Conservation (phyloP, 2,329 filamentous ascomycete species). For the Aureobasidium lini region DNA sequence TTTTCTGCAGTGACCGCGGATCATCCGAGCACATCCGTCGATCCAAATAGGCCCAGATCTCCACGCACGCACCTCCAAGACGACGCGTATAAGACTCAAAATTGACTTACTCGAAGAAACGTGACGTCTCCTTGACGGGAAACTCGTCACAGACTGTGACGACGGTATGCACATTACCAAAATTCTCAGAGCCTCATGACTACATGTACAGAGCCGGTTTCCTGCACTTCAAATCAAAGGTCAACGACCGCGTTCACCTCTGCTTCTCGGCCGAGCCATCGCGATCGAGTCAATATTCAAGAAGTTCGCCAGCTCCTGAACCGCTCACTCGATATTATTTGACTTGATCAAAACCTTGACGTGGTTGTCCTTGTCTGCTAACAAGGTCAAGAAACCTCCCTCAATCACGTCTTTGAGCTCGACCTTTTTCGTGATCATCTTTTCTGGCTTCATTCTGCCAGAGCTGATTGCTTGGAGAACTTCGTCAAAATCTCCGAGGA, state of each 20-base stretch:
- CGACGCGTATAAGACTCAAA: background rate
- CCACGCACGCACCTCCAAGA: background rate
- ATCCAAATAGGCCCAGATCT: background rate
- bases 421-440: constrained; percentile 45
- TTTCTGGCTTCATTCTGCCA: constrained; percentile 36
- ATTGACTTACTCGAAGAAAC: background rate
- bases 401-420: constrained; percentile 40
- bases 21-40: background rate
- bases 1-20: background rate
- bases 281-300: background rate
- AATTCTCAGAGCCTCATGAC: background rate
- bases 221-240: background rate
- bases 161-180: background rate
- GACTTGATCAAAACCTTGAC: constrained; percentile 39
- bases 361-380: constrained; percentile 43
- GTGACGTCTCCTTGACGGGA: background rate
- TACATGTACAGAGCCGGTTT: constrained; percentile 1
- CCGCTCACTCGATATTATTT: background rate
- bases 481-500: constrained; percentile 43
- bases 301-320: background rate
- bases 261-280: background rate
- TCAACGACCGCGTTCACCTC: background rate
- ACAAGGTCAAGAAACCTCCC: constrained; percentile 40
- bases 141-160: background rate
- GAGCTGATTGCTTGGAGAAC: constrained; percentile 41